Evolutionary conservation across 1,139 yeast species (phyloP), one percentile per base, ranked within the genome.

Genomic region (Hansenula sp.): DNA sequence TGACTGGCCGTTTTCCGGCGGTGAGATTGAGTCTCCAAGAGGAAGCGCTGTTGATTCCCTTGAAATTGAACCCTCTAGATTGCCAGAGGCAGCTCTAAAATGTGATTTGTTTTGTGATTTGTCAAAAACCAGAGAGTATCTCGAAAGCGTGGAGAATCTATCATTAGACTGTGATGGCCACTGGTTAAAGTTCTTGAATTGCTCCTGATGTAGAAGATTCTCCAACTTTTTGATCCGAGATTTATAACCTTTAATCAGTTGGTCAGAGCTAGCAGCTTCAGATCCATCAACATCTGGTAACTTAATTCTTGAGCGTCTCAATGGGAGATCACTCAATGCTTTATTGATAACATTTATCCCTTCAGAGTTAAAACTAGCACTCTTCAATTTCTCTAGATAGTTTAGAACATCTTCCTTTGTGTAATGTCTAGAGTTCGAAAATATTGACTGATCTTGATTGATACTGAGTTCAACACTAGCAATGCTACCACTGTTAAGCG

Each of bases 121-220:
- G 15, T 36, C 46, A 24, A 17, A 21, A 0, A 42, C 39, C 11
- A 36, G 8, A 3, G 55, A 47, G 21, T 25, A 43, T 39, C 48
- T 45, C 1, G 54, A 47, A 2, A 48, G 37, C n/a, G 47, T 39
- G 3, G 54, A 41, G 8, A 43, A 17, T 27, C 51, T 45, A 4
- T 40, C 40, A 12, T 43, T 44, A 17, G 53, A 35, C 17, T 28
- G 30, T 6, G 67, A 51, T 1, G 86, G 84, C 86, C 86, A 79
- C 34, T 70, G 72, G n/a, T 72, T 69, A 27, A 79, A 67, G 47
- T 79, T 76, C 41, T 76, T 74, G 55, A 75, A 79, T 49, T 77
- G 84, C 39, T 77, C 81, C 52, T 83, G 88, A 57, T 84, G 90
- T 13, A 85, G 61, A 29, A 84, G 62, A 46, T 75, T 79, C 54